phyloP scores from a whole-genome alignment of 352 stramenopile genomes.

The Phytophthora tubulina region DNA sequence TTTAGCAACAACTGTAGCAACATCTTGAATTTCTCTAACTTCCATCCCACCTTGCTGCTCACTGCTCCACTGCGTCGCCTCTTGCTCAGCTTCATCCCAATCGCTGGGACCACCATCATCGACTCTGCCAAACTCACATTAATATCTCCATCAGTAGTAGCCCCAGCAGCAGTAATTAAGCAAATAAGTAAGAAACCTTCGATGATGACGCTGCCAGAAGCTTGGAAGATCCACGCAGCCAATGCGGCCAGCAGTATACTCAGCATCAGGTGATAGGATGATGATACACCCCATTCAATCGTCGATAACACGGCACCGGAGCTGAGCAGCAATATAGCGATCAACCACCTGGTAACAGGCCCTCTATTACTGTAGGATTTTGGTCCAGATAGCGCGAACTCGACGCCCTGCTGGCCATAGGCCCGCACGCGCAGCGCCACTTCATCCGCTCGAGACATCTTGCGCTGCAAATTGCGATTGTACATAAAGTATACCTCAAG shows the following conservation, averaged over 20 bases:
- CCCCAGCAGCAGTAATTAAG: background rate
- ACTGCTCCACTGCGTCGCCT: slow-evolving; percentile 57
- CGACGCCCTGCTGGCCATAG: slow-evolving; percentile 60
- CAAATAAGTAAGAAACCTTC: slow-evolving; percentile 29
- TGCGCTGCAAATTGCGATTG: background rate
- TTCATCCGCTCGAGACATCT: slow-evolving; percentile 35
- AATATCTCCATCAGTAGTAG: slow-evolving; percentile 12
- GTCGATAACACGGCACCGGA: slow-evolving; percentile 33
- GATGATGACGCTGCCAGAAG: slow-evolving; percentile 35
- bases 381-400: slow-evolving; percentile 55
- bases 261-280: slow-evolving; percentile 13
- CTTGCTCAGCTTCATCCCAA: slow-evolving; percentile 80
- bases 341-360: slow-evolving; percentile 24
- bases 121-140: slow-evolving; percentile 52
- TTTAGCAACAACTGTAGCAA: background rate
- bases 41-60: slow-evolving; percentile 28
- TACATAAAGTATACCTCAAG: slow-evolving; percentile 16
- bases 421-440: slow-evolving; percentile 63
- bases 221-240: slow-evolving; percentile 28
- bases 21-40: background rate
- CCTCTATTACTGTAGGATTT: slow-evolving; percentile 25
- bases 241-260: slow-evolving; percentile 28
- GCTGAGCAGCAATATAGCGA: slow-evolving; percentile 20
- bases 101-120: slow-evolving; percentile 75
- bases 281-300: slow-evolving; percentile 35